Conservation (phyloP, 129 eudicot genomes). For the carrot (Daucus carota) region DNA sequence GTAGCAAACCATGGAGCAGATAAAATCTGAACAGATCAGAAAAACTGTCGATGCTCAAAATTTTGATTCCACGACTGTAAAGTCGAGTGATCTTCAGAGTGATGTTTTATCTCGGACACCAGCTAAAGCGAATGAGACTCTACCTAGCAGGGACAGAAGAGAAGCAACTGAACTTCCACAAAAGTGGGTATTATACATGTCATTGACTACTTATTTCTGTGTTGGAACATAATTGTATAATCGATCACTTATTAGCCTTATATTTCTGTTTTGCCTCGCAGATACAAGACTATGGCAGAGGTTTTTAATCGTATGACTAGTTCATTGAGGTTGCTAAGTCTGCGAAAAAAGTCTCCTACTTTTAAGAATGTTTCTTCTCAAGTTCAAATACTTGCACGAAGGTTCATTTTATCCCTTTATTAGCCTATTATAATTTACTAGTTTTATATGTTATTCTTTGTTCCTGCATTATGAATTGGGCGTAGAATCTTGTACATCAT, state of each 20-base stretch:
- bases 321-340: constrained; percentile 58
- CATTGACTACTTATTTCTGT: not conserved
- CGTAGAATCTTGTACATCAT: not conserved
- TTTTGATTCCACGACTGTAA: constrained; percentile 12
- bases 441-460: too few relatives aligned
- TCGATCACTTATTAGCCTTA: not conserved
- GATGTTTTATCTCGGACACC: constrained; percentile 50
- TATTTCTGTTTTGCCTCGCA: constrained; percentile 23
- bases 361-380: constrained; percentile 41
- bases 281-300: constrained; percentile 42
- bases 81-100: constrained; percentile 21
- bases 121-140: constrained; percentile 38
- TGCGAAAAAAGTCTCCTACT: constrained; percentile 39
- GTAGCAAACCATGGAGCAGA: constrained; percentile 25
- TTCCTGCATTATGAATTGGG: not conserved
- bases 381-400: constrained; percentile 48
- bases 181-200: constrained; percentile 38
- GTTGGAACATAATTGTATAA: not conserved
- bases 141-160: constrained; percentile 23
- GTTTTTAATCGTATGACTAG: constrained; percentile 58
- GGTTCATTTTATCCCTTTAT: constrained; percentile 24
- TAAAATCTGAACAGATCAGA: constrained; percentile 8
- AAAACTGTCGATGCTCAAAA: constrained; percentile 12
- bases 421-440: not conserved
- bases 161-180: constrained; percentile 51